Base-by-base conservation (phyloP, 805 yeast species). In the Hanseniaspora lindneri region DNA sequence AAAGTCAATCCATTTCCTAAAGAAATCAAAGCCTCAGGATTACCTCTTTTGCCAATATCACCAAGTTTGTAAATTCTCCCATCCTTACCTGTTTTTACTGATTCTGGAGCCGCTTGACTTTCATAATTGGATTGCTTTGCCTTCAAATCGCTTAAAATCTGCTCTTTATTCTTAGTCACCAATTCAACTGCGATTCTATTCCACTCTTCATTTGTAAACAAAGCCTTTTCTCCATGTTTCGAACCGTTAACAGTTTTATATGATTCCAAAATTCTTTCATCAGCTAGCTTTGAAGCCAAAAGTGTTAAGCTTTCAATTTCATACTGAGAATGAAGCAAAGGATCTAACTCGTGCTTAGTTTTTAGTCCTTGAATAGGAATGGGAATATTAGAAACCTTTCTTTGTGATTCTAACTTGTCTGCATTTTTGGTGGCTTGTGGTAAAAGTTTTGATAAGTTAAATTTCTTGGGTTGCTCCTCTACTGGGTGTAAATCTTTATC, bases 1-100 rank as follows among this genome's bases (percentile, higher is more conserved):
- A 89, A 76, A 58, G 73, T 75, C 51, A 84, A 71, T 2, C 96
- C 97, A 53, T 94, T 95, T 52, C 98, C 98, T 53, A 89, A 66
- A 58, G 85, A 72, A 56, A 86, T 46, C 11, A 39, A 17, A 1
- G 49, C 19, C 2, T 46, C 41, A 1, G 49, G 49, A 8, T n/a
- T 6, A 14, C 25, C n/a, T 69, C 61, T 79, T 75, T 40, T 40
- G 50, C 30, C 41, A 28, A 54, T 79, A 77, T 44, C 56, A 60
- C 53, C 67, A 60, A 53, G 71, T 69, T 42, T 59, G 55, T 40
- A 60, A 59, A 44, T 73, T 59, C 58, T 89, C 73, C 60, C 49
- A 17, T 75, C 77, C 43, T 74, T 75, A 41, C 74, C 69, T 57
- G 77, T 77, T 53, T 74, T 73, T 60, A 82, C 83, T 2, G 96